Percentiles rank a stretch among this genome's conserved stretches.
Conservation (phyloP, 768 basidiomycete species). For the Leccinum subgranulosum region DNA sequence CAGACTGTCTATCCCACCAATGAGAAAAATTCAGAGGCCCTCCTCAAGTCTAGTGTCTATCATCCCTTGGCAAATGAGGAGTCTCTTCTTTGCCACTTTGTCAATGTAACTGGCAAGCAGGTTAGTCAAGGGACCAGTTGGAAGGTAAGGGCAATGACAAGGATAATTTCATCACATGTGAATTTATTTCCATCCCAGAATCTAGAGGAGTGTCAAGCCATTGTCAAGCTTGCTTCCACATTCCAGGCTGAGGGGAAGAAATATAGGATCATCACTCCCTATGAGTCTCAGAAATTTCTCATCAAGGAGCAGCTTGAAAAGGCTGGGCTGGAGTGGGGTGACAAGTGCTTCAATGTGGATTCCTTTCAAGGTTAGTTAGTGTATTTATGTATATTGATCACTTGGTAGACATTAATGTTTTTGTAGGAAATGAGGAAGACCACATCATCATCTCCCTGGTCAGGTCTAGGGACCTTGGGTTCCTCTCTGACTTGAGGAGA, state of each 20-base stretch:
- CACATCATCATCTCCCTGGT: conserved; percentile 73
- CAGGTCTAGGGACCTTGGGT: conserved; percentile 61
- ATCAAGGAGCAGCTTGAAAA: conserved; percentile 57
- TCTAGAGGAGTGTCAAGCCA: conserved; percentile 49
- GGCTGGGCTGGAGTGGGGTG: conserved; percentile 52
- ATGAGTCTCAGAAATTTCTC: conserved; percentile 64
- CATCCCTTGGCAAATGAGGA: conserved; percentile 46
- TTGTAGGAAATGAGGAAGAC: conserved; percentile 78
- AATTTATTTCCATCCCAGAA: conserved; percentile 44
- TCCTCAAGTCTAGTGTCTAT: conserved; percentile 48
- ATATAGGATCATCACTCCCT: conserved; percentile 76
- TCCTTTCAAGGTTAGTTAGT: conserved; percentile 74
- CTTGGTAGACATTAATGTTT: neutral
- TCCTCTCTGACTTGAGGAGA: conserved; percentile 59
- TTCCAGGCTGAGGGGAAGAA: conserved; percentile 48
- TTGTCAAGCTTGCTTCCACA: conserved; percentile 54
- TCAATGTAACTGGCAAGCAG: conserved; percentile 52
- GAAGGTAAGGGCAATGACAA: conserved; percentile 28
- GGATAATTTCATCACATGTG: neutral
- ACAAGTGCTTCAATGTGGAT: conserved; percentile 77
- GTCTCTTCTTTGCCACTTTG: conserved; percentile 56
- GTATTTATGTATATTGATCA: conserved; percentile 1
- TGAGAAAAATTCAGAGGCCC: conserved; percentile 19
- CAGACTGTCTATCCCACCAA: conserved; percentile 57
- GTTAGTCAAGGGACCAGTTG: conserved; percentile 35